A percentile compares a stretch with the other conserved stretches of the same genome.
Evolutionary conservation across 192 early-diverging fungal species (phyloP).

Genomic region (Backusella psychrophila): DNA sequence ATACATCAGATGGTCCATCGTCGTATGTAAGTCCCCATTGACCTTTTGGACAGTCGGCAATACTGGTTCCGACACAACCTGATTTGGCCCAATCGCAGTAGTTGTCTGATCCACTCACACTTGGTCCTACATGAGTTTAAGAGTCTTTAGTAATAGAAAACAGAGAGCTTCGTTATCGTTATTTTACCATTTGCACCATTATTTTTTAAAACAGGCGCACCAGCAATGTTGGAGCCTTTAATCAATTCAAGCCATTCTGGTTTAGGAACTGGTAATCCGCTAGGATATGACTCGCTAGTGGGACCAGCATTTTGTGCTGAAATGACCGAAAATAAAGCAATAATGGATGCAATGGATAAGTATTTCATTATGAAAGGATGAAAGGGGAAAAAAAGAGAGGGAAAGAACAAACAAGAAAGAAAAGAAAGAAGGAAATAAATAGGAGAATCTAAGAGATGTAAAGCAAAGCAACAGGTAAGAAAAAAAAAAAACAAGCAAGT

Average conservation of each 20-base stretch:
- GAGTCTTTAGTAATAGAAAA: no score
- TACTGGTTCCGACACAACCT: slow-evolving; percentile 36
- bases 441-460: background rate
- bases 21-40: slow-evolving; percentile 60
- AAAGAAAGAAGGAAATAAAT: background rate
- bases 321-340: background rate
- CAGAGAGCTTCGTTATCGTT: no score
- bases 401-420: background rate
- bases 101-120: slow-evolving; percentile 6
- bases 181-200: slow-evolving; percentile 24
- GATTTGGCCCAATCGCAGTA: slow-evolving; percentile 57
- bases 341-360: background rate
- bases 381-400: background rate
- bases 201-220: slow-evolving; percentile 38
- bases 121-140: slow-evolving; percentile 14
- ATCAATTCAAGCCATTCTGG: slow-evolving; percentile 43
- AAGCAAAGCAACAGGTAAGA: background rate
- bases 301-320: background rate
- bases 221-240: slow-evolving; percentile 36
- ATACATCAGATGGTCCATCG: slow-evolving; percentile 52
- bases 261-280: slow-evolving; percentile 34
- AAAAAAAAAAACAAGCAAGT: background rate
- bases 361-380: background rate
- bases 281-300: slow-evolving; percentile 35
- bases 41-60: slow-evolving; percentile 47